Evolutionary conservation across 768 basidiomycete genomes (phyloP).

Genomic region (Pleurotus eryngii): DNA sequence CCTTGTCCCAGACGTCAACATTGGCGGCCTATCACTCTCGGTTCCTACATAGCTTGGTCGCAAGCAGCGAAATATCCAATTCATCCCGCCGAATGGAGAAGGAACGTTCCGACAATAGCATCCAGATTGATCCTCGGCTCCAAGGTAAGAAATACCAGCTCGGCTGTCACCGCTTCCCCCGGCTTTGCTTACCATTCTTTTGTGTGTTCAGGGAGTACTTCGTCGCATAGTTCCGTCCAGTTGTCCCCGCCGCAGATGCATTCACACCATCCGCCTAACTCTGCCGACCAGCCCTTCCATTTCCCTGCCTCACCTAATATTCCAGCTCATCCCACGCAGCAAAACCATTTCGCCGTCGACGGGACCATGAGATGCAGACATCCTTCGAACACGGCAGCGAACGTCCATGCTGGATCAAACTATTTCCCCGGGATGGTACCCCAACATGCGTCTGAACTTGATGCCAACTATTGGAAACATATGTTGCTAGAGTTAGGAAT

Average conservation of each 20-base stretch:
- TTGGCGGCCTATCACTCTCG: slow-evolving; percentile 77
- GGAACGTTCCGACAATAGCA: slow-evolving; percentile 34
- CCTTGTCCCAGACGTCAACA: slow-evolving; percentile 55
- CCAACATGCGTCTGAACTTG: slow-evolving; percentile 51
- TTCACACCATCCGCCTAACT: slow-evolving; percentile 28
- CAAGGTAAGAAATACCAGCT: slow-evolving; percentile 40
- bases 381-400: not conserved
- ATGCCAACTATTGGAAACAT: slow-evolving; percentile 68
- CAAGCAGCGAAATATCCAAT: slow-evolving; percentile 53
- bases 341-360: not conserved
- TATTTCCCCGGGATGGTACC: slow-evolving; percentile 31
- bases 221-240: slow-evolving; percentile 21
- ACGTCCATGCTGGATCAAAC: slow-evolving; percentile 18
- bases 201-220: slow-evolving; percentile 8
- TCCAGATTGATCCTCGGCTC: slow-evolving; percentile 53
- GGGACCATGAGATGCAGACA: not conserved
- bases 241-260: slow-evolving; percentile 30
- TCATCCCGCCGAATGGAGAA: slow-evolving; percentile 34
- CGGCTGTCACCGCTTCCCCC: slow-evolving; percentile 11
- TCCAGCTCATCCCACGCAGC: slow-evolving; percentile 4
- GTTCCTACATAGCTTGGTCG: slow-evolving; percentile 70
- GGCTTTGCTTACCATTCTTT: not conserved
- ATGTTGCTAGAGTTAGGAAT: slow-evolving; percentile 63
- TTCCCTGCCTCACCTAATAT: slow-evolving; percentile 37
- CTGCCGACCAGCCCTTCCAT: slow-evolving; percentile 34